phyloP scores from a whole-genome alignment of 768 basidiomycete species.

The Suillus subaureus region DNA sequence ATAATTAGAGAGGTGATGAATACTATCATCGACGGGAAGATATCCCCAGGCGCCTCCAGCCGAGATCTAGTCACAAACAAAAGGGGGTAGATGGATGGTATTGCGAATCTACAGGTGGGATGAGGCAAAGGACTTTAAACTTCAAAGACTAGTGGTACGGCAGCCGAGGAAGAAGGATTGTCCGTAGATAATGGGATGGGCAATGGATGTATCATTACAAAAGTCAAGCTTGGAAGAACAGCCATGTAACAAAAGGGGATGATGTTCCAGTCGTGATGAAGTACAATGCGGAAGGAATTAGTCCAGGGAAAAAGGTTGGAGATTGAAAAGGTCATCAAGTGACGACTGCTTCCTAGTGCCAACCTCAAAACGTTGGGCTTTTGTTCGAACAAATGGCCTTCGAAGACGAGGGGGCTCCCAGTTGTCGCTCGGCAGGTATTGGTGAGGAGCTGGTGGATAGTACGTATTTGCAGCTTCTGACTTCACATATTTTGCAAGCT shows the following conservation, averaged over 20 bases:
- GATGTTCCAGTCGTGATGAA: not conserved
- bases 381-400: too few species aligned
- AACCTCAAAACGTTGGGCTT: slow-evolving; percentile 35
- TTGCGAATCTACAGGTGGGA: not conserved
- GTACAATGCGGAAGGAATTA: not conserved
- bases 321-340: not conserved
- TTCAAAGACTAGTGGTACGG: not conserved
- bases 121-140: not conserved
- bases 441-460: not conserved
- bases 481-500: not conserved
- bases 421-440: slow-evolving; percentile 9
- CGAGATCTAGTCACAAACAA: not conserved
- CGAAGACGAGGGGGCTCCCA: slow-evolving; percentile 4
- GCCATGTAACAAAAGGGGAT: not conserved
- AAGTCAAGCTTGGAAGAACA: not conserved
- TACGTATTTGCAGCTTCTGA: not conserved
- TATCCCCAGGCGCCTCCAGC: not conserved
- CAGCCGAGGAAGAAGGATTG: not conserved
- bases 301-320: not conserved
- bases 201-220: not conserved
- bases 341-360: slow-evolving; percentile 30
- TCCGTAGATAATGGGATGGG: not conserved
- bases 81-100: not conserved
- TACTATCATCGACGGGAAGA: not conserved
- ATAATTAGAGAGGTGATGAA: not conserved